Percentiles rank a stretch among this genome's conserved stretches.
phyloP scores from a whole-genome alignment of 192 early-diverging fungal species.

The Umbelopsis ramanniana region DNA sequence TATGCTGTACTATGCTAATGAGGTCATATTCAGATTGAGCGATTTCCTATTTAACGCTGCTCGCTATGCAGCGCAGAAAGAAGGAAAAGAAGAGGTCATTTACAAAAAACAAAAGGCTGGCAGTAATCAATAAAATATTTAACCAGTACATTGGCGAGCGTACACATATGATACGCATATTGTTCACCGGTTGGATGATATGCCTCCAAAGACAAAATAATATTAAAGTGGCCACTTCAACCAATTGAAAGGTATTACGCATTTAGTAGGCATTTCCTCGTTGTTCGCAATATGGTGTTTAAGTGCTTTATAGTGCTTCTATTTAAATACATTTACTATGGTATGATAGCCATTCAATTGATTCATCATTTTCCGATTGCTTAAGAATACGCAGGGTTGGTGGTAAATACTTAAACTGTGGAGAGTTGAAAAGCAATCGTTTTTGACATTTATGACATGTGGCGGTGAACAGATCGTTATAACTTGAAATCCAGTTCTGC shows the following conservation, averaged over 20 bases:
- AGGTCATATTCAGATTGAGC: constrained; percentile 62
- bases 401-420: constrained; percentile 45
- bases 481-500: constrained; percentile 40
- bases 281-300: background rate
- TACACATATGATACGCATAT: too few species aligned
- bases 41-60: constrained; percentile 94
- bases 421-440: constrained; percentile 44
- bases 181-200: too few species aligned
- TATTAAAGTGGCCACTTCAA: too few species aligned
- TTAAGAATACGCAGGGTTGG: constrained; percentile 40
- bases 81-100: constrained; percentile 74
- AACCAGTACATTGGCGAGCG: too few species aligned
- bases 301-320: background rate
- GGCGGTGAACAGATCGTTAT: constrained; percentile 38
- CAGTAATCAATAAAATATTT: background rate
- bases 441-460: constrained; percentile 41
- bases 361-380: background rate
- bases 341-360: background rate
- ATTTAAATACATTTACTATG: constrained; percentile 16
- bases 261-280: too few species aligned
- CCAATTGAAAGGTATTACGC: too few species aligned
- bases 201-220: too few species aligned
- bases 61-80: constrained; percentile 74
- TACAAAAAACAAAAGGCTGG: constrained; percentile 52
- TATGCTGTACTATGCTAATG: background rate